A percentile compares a stretch with the other conserved stretches of the same genome.
Conservation (phyloP, 306 rosid genomes). For the Vigna unguiculata region DNA sequence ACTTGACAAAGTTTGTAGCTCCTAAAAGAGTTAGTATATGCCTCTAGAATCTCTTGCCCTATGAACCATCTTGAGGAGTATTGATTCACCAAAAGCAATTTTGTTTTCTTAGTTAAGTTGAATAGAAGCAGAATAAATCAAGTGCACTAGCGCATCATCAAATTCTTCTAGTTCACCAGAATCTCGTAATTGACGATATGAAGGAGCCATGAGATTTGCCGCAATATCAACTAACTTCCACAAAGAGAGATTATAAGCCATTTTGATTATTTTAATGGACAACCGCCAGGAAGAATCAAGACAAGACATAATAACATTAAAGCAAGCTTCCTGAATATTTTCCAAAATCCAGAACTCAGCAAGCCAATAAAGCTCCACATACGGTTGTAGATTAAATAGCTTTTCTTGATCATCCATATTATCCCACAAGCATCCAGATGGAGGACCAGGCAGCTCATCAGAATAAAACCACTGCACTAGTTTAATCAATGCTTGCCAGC, state of each 20-base stretch:
- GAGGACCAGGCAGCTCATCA: constrained; percentile 68
- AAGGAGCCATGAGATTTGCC: constrained; percentile 70
- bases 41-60: constrained; percentile 24
- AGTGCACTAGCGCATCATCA: constrained; percentile 66
- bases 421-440: constrained; percentile 81
- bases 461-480: constrained; percentile 77
- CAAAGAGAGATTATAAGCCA: constrained; percentile 64
- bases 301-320: constrained; percentile 60
- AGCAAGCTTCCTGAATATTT: constrained; percentile 70
- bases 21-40: not conserved
- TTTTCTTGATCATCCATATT: constrained; percentile 71
- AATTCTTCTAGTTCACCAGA: constrained; percentile 76
- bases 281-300: constrained; percentile 64
- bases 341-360: constrained; percentile 77
- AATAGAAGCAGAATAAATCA: constrained; percentile 74
- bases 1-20: constrained; percentile 7
- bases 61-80: constrained; percentile 22
- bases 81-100: constrained; percentile 43
- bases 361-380: constrained; percentile 86
- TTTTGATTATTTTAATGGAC: constrained; percentile 59
- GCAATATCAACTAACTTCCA: constrained; percentile 78
- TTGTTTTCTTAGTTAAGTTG: constrained; percentile 62
- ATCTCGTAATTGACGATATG: constrained; percentile 69
- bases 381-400: constrained; percentile 64
- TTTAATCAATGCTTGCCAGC: constrained; percentile 86